phyloP scores from a whole-genome alignment of 805 yeast genomes.

The Nakazawaea anatomiae region DNA sequence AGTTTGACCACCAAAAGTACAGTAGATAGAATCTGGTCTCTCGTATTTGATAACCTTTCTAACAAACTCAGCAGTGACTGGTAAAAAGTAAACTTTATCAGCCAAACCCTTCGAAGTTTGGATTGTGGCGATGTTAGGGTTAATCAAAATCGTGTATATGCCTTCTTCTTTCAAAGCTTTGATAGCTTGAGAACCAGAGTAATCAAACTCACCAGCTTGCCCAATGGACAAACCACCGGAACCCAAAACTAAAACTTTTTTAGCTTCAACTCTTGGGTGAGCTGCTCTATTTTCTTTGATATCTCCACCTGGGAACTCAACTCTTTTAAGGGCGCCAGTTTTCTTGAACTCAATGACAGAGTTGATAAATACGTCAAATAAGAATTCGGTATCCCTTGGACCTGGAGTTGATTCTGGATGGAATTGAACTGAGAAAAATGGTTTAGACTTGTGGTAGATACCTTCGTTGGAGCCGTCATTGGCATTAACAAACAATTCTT shows the following conservation, averaged over 20 bases:
- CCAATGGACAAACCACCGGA: conserved; percentile 98
- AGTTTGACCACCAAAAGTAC: conserved; percentile 98
- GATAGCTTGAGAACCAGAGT: conserved; percentile 98
- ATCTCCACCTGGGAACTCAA: conserved; percentile 87
- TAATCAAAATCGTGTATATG: conserved; percentile 89
- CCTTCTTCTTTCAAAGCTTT: conserved; percentile 98
- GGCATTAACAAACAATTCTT: conserved; percentile 90
- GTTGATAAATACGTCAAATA: conserved; percentile 88
- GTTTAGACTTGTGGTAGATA: conserved; percentile 82
- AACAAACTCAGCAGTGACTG: conserved; percentile 96
- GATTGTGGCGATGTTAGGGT: conserved; percentile 97
- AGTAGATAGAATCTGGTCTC: conserved; percentile 94
- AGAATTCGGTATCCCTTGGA: conserved; percentile 97
- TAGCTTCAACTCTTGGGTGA: conserved; percentile 75
- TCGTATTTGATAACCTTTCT: conserved; percentile 92
- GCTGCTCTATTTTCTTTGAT: conserved; percentile 66
- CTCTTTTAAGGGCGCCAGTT: conserved; percentile 58
- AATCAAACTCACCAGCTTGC: conserved; percentile 99
- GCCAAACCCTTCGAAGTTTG: conserved; percentile 98
- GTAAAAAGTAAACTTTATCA: conserved; percentile 94
- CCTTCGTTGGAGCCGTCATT: conserved; percentile 99
- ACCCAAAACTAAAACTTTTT: conserved; percentile 91
- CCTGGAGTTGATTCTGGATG: conserved; percentile 99
- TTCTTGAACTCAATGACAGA: conserved; percentile 64
- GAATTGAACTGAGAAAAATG: conserved; percentile 96